These are phyloP conservation scores for Arbutus unedo DNA, from an alignment of 148 eudicot species.

Conservation along the genomic window DNA sequence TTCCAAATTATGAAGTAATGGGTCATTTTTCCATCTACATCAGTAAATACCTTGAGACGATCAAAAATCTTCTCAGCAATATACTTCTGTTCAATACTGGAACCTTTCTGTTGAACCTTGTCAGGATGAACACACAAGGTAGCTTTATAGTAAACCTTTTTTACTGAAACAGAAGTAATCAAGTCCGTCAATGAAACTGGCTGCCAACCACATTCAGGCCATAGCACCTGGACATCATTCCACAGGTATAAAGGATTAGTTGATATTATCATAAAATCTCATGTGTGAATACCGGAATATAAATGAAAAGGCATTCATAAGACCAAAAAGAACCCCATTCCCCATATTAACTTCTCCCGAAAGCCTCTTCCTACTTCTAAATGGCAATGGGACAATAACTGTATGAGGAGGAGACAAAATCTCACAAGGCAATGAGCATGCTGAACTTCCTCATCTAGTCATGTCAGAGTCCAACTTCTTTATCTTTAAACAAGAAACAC, in stretches of 20 bases:
- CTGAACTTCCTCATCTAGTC: neutral
- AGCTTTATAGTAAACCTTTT: conserved; percentile 72
- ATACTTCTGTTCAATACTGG: conserved; percentile 64
- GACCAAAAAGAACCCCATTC: neutral
- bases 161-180: conserved; percentile 77
- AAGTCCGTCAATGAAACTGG: conserved; percentile 74
- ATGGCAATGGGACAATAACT: neutral
- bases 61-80: conserved; percentile 92
- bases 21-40: neutral
- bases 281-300: neutral
- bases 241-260: conserved; percentile 5
- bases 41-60: conserved; percentile 64
- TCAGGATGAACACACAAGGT: conserved; percentile 90
- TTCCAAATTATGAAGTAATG: neutral
- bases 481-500: neutral
- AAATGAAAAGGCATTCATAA: neutral
- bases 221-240: conserved; percentile 56
- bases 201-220: conserved; percentile 88
- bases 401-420: neutral
- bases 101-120: conserved; percentile 92
- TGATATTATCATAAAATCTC: neutral
- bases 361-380: neutral
- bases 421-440: neutral
- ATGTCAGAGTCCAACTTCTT: neutral
- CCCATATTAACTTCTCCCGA: neutral